Base-by-base conservation (phyloP, 1,284 basidiomycete species). In the Boletus holoroseus region DNA sequence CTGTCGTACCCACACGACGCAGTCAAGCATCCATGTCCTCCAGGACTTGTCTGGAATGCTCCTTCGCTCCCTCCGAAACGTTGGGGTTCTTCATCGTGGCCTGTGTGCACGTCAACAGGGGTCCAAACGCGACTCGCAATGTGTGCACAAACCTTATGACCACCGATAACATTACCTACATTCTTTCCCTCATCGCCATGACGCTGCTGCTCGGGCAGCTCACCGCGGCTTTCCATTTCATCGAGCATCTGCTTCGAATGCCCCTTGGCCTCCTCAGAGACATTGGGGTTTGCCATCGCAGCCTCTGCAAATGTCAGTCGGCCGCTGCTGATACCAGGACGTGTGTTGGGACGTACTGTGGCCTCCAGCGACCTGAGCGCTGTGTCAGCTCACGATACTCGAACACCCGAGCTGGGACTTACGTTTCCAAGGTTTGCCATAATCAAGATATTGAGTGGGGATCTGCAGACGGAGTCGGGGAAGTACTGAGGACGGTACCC, bases 261-360 rank as follows among this genome's bases (percentile, higher is more conserved):
- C 43, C 71, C 65, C 60, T 81, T 81, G 1, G 77, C 75, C 51
- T 76, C 74, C 1, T 75, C 71, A 11, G 78, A 78, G 45, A 74
- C 69, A 15, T 70, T 68, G 5, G 76, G 74, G 63, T 81, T 81
- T 53, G 71, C 67, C 30, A 76, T 56, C 36, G 69, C 63, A 15
- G 74, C 74, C 47, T 64, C 62, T 64, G 40, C 38, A 45, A 37
- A 43, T 15, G 30, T 15, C 18, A 27, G 34, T 47, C 16, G 47
- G 31, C 26, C 38, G 5, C 32, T 22, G 24, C 8, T 35, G 31
- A 7, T n/a, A 27, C 26, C 30, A 18, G 5, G 24, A 3, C 13
- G 12, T 34, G 26, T n/a, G 20, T 9, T 44, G n/a, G 18, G 30
- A 26, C 44, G 24, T 51, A 54, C 56, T 53, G 18, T 64, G 46